phyloP scores from a whole-genome alignment of 352 stramenopile species.

The Phytophthora hybrid region DNA sequence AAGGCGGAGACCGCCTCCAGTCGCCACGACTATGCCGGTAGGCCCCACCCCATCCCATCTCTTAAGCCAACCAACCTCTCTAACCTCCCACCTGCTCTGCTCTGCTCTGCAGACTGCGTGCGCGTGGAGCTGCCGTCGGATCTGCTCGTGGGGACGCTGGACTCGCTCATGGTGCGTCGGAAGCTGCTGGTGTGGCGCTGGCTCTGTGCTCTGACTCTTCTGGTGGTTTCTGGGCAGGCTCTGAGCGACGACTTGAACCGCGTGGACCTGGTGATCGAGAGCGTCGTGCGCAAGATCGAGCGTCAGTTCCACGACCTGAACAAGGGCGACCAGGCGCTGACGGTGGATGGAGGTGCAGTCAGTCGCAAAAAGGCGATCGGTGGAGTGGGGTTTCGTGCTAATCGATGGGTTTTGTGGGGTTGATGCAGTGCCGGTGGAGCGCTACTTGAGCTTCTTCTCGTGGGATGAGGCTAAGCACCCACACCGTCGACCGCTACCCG shows the following conservation, averaged over 20 bases:
- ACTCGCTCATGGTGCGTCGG: constrained; percentile 95
- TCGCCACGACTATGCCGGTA: constrained; percentile 84
- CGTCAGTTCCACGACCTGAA: constrained; percentile 96
- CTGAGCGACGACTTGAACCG: constrained; percentile 96
- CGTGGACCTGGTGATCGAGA: constrained; percentile 95
- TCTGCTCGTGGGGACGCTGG: constrained; percentile 97
- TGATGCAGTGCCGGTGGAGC: constrained; percentile 86
- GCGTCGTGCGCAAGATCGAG: constrained; percentile 97
- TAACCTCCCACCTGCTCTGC: constrained; percentile 5
- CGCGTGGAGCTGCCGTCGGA: constrained; percentile 93
- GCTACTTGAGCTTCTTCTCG: constrained; percentile 97
- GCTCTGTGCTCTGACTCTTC: background rate
- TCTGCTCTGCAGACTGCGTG: constrained; percentile 59
- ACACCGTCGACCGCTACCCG: constrained; percentile 95
- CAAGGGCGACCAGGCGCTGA: constrained; percentile 85
- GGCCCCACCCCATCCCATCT: background rate
- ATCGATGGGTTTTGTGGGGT: constrained; percentile 2
- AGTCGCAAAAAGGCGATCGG: background rate
- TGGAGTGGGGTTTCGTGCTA: background rate
- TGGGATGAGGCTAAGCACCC: constrained; percentile 99
- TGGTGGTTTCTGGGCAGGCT: constrained; percentile 43
- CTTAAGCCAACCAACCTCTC: background rate
- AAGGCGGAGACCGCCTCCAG: constrained; percentile 87
- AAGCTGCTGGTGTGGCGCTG: background rate
- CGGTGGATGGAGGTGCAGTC: constrained; percentile 77